Evolutionary conservation across 2,329 filamentous ascomycete species (phyloP), one percentile per base, ranked within the genome.

Genomic region (Phaeophleospora eucalypticola): DNA sequence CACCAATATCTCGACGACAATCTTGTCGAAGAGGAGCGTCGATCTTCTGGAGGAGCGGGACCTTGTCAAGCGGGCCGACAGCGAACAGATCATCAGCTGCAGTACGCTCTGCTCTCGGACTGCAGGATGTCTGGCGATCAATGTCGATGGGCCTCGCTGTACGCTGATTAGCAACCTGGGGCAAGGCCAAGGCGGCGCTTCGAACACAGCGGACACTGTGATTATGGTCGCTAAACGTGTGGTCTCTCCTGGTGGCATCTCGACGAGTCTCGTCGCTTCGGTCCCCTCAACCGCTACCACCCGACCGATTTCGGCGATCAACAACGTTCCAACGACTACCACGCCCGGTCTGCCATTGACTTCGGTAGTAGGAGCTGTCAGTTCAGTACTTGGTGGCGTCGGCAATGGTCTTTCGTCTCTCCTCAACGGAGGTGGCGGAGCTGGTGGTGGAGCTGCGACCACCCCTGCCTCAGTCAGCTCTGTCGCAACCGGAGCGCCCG

Each of bases 131-230:
- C 44, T 53, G 18, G 59, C 46, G 7, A 51, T 52, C 15, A 57
- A 49, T 2, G 46, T 51, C 32, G 18, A 44, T 1, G 38, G 49
- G 3, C 41, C 32, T 18, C 29, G 43, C 3, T 61, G 58, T 32
- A 51, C 49, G 4, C 58, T 53, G 43, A 48, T 55, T 27, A 41
- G 43, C 27, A 40, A 36, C 20, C 50, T 55, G 0, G 58, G 56
- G 27, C 38, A 21, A n/a, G 9, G 40, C 12, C 39, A 37, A 3
- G 29, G 15, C 12, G 53, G 53, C n/a, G 24, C 24, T 6, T 43
- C 46, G 9, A 52, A 36, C 2, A 43, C 38, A 9, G 51, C 54
- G 16, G 54, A 58, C 41, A 58, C 56, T 7, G 47, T 58, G 15
- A 37, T 57, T 0, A 16, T 53, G 46, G 45, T 53, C 12, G 51